These are phyloP conservation scores for Petasospora rhodanensis DNA, from an alignment of 1,139 yeast genomes.

Conservation along the genomic window DNA sequence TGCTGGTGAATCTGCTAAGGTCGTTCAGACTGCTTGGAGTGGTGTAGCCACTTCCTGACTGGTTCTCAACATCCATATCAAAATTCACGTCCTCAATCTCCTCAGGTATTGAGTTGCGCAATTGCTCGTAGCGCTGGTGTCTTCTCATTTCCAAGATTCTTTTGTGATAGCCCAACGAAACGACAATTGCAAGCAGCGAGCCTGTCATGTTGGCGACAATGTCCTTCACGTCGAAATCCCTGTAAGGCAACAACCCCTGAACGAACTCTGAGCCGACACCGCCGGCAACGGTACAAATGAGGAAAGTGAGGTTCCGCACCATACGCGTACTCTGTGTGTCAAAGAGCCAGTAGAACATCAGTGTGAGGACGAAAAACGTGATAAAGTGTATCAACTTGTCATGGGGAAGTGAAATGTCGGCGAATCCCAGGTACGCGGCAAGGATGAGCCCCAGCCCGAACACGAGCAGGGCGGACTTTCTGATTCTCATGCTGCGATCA, in stretches of 20 bases:
- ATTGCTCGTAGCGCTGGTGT: constrained; percentile 20
- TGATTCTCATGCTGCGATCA: constrained; percentile 22
- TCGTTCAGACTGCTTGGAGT: constrained; percentile 19
- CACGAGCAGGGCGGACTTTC: constrained; percentile 20
- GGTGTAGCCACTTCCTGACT: constrained; percentile 7
- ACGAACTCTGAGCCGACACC: constrained; percentile 49
- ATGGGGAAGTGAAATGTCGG: constrained; percentile 40
- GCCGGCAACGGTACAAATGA: constrained; percentile 41
- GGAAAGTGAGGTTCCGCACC: constrained; percentile 35
- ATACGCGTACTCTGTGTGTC: constrained; percentile 33
- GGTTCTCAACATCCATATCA: constrained; percentile 26
- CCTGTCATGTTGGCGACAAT: constrained; percentile 40
- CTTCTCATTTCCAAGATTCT: constrained; percentile 18
- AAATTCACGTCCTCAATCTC: constrained; percentile 26
- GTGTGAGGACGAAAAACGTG: constrained; percentile 44
- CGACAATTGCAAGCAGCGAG: constrained; percentile 21
- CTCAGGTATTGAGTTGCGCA: constrained; percentile 23
- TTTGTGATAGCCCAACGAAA: constrained; percentile 20
- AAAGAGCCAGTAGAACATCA: constrained; percentile 44
- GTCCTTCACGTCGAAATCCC: constrained; percentile 48
- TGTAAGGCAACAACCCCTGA: constrained; percentile 39
- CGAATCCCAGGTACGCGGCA: constrained; percentile 38
- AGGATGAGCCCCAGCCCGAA: constrained; percentile 24
- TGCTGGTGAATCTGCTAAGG: constrained; percentile 23
- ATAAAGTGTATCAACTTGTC: constrained; percentile 50